Percentiles rank a stretch among this genome's conserved stretches.
Evolutionary conservation across 2,329 filamentous ascomycete genomes (phyloP).

Genomic region (Calonectria hongkongensis): DNA sequence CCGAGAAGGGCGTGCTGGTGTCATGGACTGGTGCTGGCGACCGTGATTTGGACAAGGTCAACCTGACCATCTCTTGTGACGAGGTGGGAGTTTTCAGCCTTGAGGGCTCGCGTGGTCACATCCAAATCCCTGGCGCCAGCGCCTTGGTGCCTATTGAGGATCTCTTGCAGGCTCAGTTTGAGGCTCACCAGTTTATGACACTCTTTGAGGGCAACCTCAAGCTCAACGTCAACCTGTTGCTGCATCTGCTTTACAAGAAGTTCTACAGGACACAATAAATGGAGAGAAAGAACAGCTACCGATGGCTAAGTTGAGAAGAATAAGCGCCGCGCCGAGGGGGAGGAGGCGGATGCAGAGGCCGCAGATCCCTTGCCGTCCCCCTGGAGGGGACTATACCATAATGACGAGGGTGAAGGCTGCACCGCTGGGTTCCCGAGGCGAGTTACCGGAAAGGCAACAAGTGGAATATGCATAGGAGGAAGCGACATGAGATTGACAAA

Average conservation of each 20-base stretch:
- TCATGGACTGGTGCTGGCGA: slow-evolving; percentile 91
- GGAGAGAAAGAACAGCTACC: background rate
- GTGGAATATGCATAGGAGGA: slow-evolving; percentile 18
- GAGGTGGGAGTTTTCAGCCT: slow-evolving; percentile 95
- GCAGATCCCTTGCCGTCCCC: slow-evolving; percentile 14
- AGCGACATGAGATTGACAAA: slow-evolving; percentile 40
- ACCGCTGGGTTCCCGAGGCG: background rate
- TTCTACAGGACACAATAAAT: slow-evolving; percentile 86
- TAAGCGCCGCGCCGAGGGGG: slow-evolving; percentile 5
- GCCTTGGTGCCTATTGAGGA: slow-evolving; percentile 94
- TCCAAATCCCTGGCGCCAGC: slow-evolving; percentile 96
- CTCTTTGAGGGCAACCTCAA: slow-evolving; percentile 90
- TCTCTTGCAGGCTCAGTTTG: slow-evolving; percentile 95
- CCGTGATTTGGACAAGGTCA: slow-evolving; percentile 91
- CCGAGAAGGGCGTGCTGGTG: slow-evolving; percentile 95
- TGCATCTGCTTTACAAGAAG: slow-evolving; percentile 99
- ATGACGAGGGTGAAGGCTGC: slow-evolving; percentile 13
- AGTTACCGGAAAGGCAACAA: slow-evolving; percentile 9
- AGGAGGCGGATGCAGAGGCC: background rate
- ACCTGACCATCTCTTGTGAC: slow-evolving; percentile 95
- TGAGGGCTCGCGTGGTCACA: slow-evolving; percentile 91
- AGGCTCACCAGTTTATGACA: slow-evolving; percentile 96
- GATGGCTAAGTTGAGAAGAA: slow-evolving; percentile 10
- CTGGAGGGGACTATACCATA: slow-evolving; percentile 32
- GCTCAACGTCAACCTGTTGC: slow-evolving; percentile 95